Evolutionary conservation across 768 basidiomycete species (phyloP).

Genomic region (Termitomyces sp.): DNA sequence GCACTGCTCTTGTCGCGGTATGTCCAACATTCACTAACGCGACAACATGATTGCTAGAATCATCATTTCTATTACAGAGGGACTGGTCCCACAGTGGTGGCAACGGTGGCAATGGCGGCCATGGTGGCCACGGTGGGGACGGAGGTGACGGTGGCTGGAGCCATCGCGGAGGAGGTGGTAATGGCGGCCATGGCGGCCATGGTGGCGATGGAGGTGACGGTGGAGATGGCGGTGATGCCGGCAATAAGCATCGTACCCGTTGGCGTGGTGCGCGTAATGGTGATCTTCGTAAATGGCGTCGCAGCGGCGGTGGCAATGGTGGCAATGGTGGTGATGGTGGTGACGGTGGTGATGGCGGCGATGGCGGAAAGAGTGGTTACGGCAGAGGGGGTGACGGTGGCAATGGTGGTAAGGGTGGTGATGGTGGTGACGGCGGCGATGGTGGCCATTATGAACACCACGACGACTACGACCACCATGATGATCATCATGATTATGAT

Average conservation of each 20-base stretch:
- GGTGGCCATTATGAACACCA: background rate
- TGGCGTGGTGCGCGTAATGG: background rate
- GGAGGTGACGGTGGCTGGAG: background rate
- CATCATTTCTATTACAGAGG: background rate
- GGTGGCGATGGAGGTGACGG: background rate
- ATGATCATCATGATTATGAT: background rate
- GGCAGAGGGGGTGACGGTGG: background rate
- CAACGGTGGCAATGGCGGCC: background rate
- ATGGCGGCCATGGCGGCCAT: background rate
- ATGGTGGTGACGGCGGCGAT: constrained; percentile 1
- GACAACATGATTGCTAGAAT: background rate
- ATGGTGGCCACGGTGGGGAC: background rate
- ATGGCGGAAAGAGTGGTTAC: background rate
- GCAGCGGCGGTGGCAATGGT: background rate
- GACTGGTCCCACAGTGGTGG: background rate
- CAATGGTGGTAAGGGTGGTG: background rate
- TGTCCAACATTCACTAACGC: background rate
- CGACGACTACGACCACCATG: background rate
- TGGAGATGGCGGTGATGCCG: background rate
- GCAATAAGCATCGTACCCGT: background rate
- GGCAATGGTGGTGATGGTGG: background rate
- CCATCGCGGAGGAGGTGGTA: background rate
- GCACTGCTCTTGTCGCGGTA: background rate
- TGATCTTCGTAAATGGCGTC: background rate
- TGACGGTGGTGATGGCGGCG: background rate